phyloP scores from a whole-genome alignment of 2,329 filamentous ascomycete genomes.

The Penicillium sp. region DNA sequence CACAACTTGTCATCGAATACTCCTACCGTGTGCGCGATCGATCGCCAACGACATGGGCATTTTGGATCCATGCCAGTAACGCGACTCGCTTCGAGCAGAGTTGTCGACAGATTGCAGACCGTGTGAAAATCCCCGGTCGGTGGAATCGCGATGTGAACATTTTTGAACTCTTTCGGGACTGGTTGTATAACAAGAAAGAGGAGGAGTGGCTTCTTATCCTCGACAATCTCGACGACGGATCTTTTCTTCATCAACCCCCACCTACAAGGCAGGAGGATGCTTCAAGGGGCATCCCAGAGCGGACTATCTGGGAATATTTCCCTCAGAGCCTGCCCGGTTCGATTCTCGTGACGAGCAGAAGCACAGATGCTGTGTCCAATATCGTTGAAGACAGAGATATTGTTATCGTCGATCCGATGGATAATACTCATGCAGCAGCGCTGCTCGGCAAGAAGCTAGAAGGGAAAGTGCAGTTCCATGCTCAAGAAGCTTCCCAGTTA shows the following conservation, averaged over 20 bases:
- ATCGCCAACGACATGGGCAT: conserved; percentile 1
- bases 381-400: conserved; percentile 17
- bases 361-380: neutral
- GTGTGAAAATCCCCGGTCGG: conserved; percentile 35
- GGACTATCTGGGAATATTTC: conserved; percentile 3
- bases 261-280: neutral
- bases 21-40: neutral
- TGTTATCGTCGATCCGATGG: conserved; percentile 31
- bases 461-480: conserved; percentile 2
- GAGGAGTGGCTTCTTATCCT: conserved; percentile 28
- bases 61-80: conserved; percentile 14
- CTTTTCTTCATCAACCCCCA: conserved; percentile 19
- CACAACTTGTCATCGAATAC: conserved; percentile 13
- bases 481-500: conserved; percentile 3
- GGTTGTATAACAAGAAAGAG: conserved; percentile 28
- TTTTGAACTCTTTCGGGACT: conserved; percentile 37
- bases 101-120: conserved; percentile 2
- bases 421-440: conserved; percentile 30
- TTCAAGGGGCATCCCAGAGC: neutral
- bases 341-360: neutral
- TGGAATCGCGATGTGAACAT: conserved; percentile 41
- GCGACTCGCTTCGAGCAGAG: conserved; percentile 6
- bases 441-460: conserved; percentile 39
- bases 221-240: conserved; percentile 13
- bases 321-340: neutral